phyloP scores from a whole-genome alignment of 1,284 basidiomycete species.

The Ustilago loliicola region DNA sequence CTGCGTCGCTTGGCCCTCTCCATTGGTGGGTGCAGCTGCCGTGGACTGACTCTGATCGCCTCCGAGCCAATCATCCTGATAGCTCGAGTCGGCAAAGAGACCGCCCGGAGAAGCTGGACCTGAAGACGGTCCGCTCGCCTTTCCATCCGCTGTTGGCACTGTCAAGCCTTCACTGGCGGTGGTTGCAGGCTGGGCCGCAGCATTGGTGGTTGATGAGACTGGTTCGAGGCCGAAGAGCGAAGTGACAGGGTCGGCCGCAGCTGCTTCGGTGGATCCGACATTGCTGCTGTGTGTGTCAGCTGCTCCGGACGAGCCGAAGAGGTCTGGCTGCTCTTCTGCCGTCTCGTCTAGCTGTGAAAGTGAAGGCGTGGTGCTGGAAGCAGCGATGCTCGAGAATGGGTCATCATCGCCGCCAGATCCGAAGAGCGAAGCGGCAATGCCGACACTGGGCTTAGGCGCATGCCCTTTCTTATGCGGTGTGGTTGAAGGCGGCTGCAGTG shows the following conservation, averaged over 20 bases:
- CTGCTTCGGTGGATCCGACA: background rate
- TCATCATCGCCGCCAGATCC: slow-evolving; percentile 58
- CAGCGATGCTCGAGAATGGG: slow-evolving; percentile 53
- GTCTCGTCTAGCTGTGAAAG: slow-evolving; percentile 27
- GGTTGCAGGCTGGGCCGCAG: background rate
- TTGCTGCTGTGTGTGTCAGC: background rate
- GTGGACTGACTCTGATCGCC: slow-evolving; percentile 10
- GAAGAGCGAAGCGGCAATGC: slow-evolving; percentile 62
- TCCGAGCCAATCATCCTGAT: slow-evolving; percentile 53
- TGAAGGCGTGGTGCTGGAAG: slow-evolving; percentile 22
- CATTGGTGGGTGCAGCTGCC: slow-evolving; percentile 4
- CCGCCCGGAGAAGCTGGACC: slow-evolving; percentile 41
- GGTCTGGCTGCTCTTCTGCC: slow-evolving; percentile 34
- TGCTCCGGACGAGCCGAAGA: slow-evolving; percentile 28
- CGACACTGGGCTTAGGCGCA: slow-evolving; percentile 57
- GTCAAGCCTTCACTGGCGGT: slow-evolving; percentile 10
- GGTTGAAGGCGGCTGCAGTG: slow-evolving; percentile 7
- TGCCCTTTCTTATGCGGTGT: slow-evolving; percentile 38
- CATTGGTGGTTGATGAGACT: slow-evolving; percentile 6
- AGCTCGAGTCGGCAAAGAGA: slow-evolving; percentile 45
- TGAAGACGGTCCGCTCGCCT: slow-evolving; percentile 17
- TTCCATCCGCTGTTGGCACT: slow-evolving; percentile 20
- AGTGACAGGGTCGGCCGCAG: slow-evolving; percentile 19
- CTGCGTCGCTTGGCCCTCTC: background rate
- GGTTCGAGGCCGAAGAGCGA: slow-evolving; percentile 27